Evolutionary conservation across 2,329 filamentous ascomycete genomes (phyloP).

Genomic region (Fusarium torreyae): DNA sequence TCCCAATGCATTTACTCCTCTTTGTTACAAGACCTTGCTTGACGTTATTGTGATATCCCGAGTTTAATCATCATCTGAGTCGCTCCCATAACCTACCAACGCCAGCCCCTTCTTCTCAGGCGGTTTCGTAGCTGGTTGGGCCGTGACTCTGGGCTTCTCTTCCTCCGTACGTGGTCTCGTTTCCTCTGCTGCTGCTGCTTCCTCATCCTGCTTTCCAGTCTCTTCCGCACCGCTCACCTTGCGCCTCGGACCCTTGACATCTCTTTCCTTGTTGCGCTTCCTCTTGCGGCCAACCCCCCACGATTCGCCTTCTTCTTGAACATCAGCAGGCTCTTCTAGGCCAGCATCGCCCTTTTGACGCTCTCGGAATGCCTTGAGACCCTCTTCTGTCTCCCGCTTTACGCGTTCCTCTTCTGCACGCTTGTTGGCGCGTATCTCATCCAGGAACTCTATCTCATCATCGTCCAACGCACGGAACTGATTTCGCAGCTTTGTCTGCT

Average conservation of each 20-base stretch:
- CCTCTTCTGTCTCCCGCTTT: constrained; percentile 69
- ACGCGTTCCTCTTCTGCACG: constrained; percentile 69
- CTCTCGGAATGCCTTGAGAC: constrained; percentile 69
- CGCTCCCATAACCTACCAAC: constrained; percentile 67
- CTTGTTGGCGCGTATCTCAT: constrained; percentile 67
- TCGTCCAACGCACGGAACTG: constrained; percentile 85
- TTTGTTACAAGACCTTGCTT: constrained; percentile 21
- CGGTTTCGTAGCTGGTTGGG: constrained; percentile 8
- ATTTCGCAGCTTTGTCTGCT: constrained; percentile 78
- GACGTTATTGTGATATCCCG: constrained; percentile 2
- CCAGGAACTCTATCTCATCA: constrained; percentile 83
- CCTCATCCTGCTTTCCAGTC: constrained; percentile 25
- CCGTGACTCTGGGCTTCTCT: constrained; percentile 15
- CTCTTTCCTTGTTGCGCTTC: constrained; percentile 56
- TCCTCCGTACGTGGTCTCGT: constrained; percentile 29
- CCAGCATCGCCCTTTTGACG: constrained; percentile 59
- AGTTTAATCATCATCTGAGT: constrained; percentile 63
- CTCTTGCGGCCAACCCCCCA: constrained; percentile 58
- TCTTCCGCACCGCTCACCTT: constrained; percentile 41
- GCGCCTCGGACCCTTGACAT: constrained; percentile 54
- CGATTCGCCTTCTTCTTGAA: constrained; percentile 51
- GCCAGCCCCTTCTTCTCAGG: constrained; percentile 53
- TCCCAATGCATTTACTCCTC: constrained; percentile 39
- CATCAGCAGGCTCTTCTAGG: constrained; percentile 24
- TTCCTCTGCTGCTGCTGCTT: constrained; percentile 22